These are phyloP conservation scores for Ophiostoma montium DNA, from an alignment of 2,329 filamentous ascomycete genomes.

Conservation along the genomic window DNA sequence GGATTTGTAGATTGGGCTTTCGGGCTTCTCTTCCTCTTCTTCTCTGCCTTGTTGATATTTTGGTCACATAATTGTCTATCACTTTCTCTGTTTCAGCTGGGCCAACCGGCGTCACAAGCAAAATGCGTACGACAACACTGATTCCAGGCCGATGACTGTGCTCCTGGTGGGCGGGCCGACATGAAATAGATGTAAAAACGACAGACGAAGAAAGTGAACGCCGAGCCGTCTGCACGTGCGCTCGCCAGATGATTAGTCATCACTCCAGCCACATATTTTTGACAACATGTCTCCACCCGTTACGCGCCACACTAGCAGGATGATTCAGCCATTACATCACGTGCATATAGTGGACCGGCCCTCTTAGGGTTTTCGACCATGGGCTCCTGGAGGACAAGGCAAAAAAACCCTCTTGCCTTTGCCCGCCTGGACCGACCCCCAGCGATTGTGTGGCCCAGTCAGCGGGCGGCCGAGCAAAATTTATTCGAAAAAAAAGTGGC, in stretches of 20 bases:
- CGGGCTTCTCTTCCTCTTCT: not conserved
- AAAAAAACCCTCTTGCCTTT: not conserved
- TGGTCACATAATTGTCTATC: too few species aligned
- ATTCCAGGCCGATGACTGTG: too few species aligned
- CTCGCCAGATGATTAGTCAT: not conserved
- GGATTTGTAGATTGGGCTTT: not conserved
- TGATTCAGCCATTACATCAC: not conserved
- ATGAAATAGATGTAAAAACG: not conserved
- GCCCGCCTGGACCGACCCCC: not conserved
- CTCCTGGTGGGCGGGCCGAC: too few species aligned
- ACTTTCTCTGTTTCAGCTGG: too few species aligned
- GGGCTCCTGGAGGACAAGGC: not conserved
- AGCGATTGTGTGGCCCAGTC: not conserved
- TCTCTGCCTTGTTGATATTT: too few species aligned
- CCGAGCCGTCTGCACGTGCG: not conserved
- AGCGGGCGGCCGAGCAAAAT: not conserved
- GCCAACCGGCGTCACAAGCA: too few species aligned
- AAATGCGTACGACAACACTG: too few species aligned
- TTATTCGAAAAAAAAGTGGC: conserved; percentile 6
- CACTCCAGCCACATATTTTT: not conserved
- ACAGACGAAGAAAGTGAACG: not conserved
- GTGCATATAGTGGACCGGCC: conserved; percentile 2
- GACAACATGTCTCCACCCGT: not conserved
- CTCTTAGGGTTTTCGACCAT: conserved; percentile 8
- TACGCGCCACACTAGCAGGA: too few species aligned